Conservation (phyloP, 306 rosid species). For the Alnus rubra region DNA sequence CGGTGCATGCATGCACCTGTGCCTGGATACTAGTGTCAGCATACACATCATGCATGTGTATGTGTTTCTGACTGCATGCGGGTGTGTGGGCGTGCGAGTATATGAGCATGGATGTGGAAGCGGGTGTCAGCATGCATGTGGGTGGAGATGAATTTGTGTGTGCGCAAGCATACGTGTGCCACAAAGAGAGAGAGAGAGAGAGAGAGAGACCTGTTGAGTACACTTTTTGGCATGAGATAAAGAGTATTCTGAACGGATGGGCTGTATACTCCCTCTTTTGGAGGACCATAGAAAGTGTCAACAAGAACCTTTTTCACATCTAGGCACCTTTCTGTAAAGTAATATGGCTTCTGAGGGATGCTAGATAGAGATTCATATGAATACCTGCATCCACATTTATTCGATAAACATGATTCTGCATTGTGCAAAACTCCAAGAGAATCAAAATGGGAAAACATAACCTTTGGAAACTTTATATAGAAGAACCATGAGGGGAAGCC, state of each 20-base stretch:
- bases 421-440: constrained; percentile 14
- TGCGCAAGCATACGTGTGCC: too few species aligned
- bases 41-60: neutral
- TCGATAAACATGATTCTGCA: constrained; percentile 18
- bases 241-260: constrained; percentile 95
- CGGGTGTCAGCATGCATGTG: neutral
- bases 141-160: too few species aligned
- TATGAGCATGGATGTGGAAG: neutral
- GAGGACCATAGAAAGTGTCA: constrained; percentile 77
- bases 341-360: constrained; percentile 59
- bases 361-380: constrained; percentile 53
- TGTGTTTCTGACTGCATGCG: neutral
- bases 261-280: constrained; percentile 78
- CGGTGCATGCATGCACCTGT: neutral
- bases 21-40: neutral
- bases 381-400: constrained; percentile 57
- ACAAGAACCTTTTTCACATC: constrained; percentile 60
- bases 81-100: neutral
- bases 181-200: constrained; percentile 20
- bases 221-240: constrained; percentile 76
- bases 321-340: constrained; percentile 67
- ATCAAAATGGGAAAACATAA: neutral
- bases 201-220: constrained; percentile 64
- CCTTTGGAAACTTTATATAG: neutral
- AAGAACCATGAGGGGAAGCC: too few species aligned